phyloP scores from a whole-genome alignment of 345 rosid genomes.

The Citrus maxima region DNA sequence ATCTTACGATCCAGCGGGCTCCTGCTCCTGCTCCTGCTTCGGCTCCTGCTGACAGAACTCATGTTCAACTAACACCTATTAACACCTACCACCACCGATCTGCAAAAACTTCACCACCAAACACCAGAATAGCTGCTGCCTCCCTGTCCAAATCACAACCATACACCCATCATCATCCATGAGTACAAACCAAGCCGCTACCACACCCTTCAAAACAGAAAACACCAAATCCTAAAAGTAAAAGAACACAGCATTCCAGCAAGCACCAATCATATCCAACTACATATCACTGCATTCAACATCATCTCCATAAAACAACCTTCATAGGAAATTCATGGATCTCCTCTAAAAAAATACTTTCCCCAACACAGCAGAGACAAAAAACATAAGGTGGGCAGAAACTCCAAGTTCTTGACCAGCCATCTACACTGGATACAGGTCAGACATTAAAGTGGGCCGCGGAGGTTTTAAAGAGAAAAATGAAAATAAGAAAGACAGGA shows the following conservation, averaged over 20 bases:
- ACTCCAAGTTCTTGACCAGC: slow-evolving; percentile 20
- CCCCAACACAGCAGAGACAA: slow-evolving; percentile 13
- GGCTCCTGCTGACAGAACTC: slow-evolving; percentile 75
- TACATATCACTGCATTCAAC: slow-evolving; percentile 26
- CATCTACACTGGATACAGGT: slow-evolving; percentile 10
- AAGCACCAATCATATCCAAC: slow-evolving; percentile 30
- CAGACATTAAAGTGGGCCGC: not conserved
- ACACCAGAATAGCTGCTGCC: slow-evolving; percentile 49
- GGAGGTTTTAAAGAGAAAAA: not conserved
- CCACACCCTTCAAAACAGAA: slow-evolving; percentile 44
- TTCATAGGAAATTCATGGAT: slow-evolving; percentile 15
- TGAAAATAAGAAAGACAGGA: not conserved
- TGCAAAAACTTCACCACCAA: slow-evolving; percentile 37
- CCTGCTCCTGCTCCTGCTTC: slow-evolving; percentile 72
- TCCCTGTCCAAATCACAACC: slow-evolving; percentile 76
- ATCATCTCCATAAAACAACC: slow-evolving; percentile 30
- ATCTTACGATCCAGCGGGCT: slow-evolving; percentile 89
- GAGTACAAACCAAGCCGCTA: slow-evolving; percentile 44
- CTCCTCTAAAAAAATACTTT: slow-evolving; percentile 24
- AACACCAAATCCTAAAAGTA: slow-evolving; percentile 42
- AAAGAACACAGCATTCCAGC: slow-evolving; percentile 34
- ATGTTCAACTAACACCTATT: slow-evolving; percentile 41
- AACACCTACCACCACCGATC: slow-evolving; percentile 46
- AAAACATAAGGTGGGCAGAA: slow-evolving; percentile 11
- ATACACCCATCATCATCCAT: slow-evolving; percentile 62